phyloP scores from a whole-genome alignment of 371 early-diverging fungal species.

The Coemansia sp. region DNA sequence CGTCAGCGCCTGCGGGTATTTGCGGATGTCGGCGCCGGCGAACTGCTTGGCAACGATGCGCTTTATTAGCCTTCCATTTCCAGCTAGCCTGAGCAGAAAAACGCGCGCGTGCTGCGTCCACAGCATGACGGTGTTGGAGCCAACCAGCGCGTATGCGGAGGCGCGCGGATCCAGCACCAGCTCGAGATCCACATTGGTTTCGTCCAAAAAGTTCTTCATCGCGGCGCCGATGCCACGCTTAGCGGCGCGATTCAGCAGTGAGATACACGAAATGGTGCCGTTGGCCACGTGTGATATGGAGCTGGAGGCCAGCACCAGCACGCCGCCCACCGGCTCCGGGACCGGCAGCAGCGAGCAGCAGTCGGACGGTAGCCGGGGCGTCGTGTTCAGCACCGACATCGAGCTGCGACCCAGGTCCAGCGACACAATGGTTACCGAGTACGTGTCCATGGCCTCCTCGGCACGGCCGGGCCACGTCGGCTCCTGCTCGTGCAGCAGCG shows the following conservation, averaged over 20 bases:
- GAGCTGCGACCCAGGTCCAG: conserved; percentile 73
- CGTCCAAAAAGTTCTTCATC: conserved; percentile 34
- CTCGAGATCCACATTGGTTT: conserved; percentile 14
- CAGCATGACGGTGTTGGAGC: conserved; percentile 56
- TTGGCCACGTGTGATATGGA: conserved; percentile 86
- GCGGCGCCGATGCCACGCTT: conserved; percentile 24
- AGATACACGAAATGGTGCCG: conserved; percentile 58
- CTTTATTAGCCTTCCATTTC: conserved; percentile 53
- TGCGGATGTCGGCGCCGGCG: conserved; percentile 19
- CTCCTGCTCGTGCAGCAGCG: conserved; percentile 81
- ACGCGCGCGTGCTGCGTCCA: conserved; percentile 40
- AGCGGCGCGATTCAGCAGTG: conserved; percentile 26
- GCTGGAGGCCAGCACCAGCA: conserved; percentile 77
- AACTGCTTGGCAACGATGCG: conserved; percentile 51
- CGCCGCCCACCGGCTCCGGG: conserved; percentile 85
- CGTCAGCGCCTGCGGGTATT: conserved; percentile 6
- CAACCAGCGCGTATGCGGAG: conserved; percentile 43
- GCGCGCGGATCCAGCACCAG: conserved; percentile 32
- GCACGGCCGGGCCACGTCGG: conserved; percentile 88
- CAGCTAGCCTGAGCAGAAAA: conserved; percentile 32
- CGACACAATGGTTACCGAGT: conserved; percentile 79
- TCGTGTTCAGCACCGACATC: conserved; percentile 77
- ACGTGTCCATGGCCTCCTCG: conserved; percentile 71
- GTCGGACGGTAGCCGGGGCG: conserved; percentile 82
- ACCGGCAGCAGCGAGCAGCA: conserved; percentile 68